A percentile compares a stretch with the other conserved stretches of the same genome.
phyloP scores from a whole-genome alignment of 1,284 basidiomycete genomes.

The Schizopora paradoxa region DNA sequence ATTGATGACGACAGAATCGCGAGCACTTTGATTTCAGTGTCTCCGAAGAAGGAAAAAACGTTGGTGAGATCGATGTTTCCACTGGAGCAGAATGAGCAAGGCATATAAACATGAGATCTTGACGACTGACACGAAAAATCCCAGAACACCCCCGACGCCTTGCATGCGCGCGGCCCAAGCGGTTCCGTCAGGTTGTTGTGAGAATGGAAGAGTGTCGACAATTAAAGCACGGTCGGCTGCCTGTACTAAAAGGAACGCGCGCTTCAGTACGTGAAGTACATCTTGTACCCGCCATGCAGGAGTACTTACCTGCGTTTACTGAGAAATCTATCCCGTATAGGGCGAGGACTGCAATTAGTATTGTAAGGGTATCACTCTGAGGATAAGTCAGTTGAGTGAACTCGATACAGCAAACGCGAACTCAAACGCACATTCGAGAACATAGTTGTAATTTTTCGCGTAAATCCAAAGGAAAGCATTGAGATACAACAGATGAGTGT shows the following conservation, averaged over 20 bases:
- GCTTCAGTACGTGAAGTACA: conserved; percentile 8
- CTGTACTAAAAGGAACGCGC: conserved; percentile 55
- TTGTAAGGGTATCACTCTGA: conserved; percentile 61
- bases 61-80: conserved; percentile 39
- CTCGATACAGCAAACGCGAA: background rate
- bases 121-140: conserved; percentile 75
- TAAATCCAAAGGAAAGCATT: conserved; percentile 84
- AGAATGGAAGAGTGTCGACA: conserved; percentile 64
- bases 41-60: conserved; percentile 36
- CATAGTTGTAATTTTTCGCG: conserved; percentile 62
- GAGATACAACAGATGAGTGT: conserved; percentile 62
- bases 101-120: background rate
- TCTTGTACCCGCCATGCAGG: background rate
- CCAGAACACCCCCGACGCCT: conserved; percentile 75
- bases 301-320: conserved; percentile 72
- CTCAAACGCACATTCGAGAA: conserved; percentile 39
- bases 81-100: conserved; percentile 16
- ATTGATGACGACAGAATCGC: conserved; percentile 39
- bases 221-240: conserved; percentile 81
- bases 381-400: conserved; percentile 3
- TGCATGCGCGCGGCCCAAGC: conserved; percentile 94
- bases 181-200: conserved; percentile 80
- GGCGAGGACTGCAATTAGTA: conserved; percentile 76
- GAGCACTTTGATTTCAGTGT: conserved; percentile 45
- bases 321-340: conserved; percentile 92